Percentiles rank a stretch among this genome's conserved stretches.
Conservation (phyloP, 2,329 filamentous ascomycete species). For the Tolypocladium guangdongense region DNA sequence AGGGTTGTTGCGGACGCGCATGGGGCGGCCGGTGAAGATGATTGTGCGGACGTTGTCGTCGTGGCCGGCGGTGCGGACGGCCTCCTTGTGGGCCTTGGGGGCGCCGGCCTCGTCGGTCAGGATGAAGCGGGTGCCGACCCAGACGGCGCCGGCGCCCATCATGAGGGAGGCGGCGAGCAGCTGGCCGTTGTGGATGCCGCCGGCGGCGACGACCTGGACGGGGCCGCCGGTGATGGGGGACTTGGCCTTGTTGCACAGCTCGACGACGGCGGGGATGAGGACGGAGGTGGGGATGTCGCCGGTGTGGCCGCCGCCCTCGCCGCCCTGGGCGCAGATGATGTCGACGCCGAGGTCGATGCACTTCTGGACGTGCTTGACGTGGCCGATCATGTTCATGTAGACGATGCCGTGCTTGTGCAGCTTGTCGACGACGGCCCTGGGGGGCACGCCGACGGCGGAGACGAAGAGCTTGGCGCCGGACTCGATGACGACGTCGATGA, state of each 20-base stretch:
- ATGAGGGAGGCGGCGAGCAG: conserved; percentile 82
- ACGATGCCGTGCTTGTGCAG: conserved; percentile 80
- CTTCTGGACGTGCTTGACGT: conserved; percentile 98
- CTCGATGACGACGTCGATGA: conserved; percentile 87
- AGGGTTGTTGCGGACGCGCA: conserved; percentile 84
- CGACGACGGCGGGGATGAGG: conserved; percentile 84
- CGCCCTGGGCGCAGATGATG: conserved; percentile 96
- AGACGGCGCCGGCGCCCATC: conserved; percentile 85
- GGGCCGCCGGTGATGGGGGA: conserved; percentile 77
- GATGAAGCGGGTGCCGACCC: conserved; percentile 95
- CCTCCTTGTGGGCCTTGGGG: conserved; percentile 87
- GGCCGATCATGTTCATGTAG: conserved; percentile 99
- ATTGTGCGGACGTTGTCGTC: conserved; percentile 96
- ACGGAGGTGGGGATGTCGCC: conserved; percentile 87
- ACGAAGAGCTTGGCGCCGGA: conserved; percentile 89
- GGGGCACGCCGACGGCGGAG: conserved; percentile 88
- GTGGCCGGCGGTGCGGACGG: conserved; percentile 80
- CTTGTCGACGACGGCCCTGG: conserved; percentile 77
- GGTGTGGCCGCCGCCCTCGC: conserved; percentile 93
- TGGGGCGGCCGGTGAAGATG: conserved; percentile 94
- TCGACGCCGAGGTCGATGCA: conserved; percentile 85
- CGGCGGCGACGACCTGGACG: conserved; percentile 87
- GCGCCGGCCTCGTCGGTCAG: conserved; percentile 90
- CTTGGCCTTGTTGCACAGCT: conserved; percentile 69
- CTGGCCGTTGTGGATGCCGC: conserved; percentile 88